A percentile compares a stretch with the other conserved stretches of the same genome.
Evolutionary conservation across 148 eudicot genomes (phyloP).

Genomic region (Rhododendron kiyosumense): DNA sequence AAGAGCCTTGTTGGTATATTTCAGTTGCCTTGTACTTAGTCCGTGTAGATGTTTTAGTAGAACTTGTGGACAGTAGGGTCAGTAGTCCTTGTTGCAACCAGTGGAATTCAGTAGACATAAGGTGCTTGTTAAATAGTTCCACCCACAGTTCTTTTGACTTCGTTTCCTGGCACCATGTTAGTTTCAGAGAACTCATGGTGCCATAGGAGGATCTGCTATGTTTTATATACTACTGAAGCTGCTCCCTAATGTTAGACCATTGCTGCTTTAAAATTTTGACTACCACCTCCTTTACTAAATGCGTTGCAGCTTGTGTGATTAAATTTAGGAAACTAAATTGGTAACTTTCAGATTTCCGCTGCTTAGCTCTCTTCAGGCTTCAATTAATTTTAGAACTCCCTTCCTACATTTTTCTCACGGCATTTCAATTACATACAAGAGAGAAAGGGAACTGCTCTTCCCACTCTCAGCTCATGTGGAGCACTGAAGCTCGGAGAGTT

Average conservation of each 20-base stretch:
- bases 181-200: not conserved
- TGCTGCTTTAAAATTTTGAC: not conserved
- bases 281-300: not conserved
- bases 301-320: not conserved
- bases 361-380: not conserved
- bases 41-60: not conserved
- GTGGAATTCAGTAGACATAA: not conserved
- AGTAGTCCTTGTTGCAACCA: not conserved
- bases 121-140: not conserved
- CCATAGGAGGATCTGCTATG: not conserved
- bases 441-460: not conserved
- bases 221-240: not conserved
- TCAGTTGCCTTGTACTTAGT: not conserved
- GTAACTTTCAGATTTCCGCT: not conserved
- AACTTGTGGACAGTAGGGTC: not conserved
- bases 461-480: not conserved
- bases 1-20: not conserved
- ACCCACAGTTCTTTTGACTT: not conserved
- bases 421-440: not conserved
- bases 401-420: not conserved
- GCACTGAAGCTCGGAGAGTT: not conserved
- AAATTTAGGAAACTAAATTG: not conserved
- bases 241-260: not conserved
- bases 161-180: not conserved
- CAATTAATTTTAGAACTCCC: not conserved